Evolutionary conservation across 164 flowering plant genomes (phyloP), one percentile per base, ranked within the genome.

Genomic region (Vitis amurensis): DNA sequence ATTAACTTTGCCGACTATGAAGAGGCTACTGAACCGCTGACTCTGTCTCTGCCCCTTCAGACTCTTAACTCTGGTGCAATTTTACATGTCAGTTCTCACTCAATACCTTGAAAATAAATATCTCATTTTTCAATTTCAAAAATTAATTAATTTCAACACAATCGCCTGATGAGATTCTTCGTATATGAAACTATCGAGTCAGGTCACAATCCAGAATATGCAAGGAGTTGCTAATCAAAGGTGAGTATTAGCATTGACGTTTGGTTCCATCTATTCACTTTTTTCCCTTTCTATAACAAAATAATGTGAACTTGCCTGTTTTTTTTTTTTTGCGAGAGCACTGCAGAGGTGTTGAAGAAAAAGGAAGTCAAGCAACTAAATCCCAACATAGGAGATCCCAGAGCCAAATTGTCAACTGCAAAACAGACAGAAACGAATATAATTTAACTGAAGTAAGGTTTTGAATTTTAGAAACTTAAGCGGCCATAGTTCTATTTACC

Each of bases 1-100:
- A 48, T 95, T 65, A 89, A 95, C 79, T 83, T 95, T 61, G 89
- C 96, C 55, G 89, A 90, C 72, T 90, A 83, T 81, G 85, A 72
- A 3, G 93, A 81, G 64, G 88, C 92, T 65, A 73, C 81, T 37
- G 77, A 83, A 65, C 92, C 93, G 58, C 56, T 71, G 47, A 79
- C 84, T 30, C 69, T 89, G 44, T 84, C 90, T 55, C 75, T 91
- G 31, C 97, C 98, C 29, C 87, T 92, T 12, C 81, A 84, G 69
- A 66, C 73, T 73, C 82, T 90, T 11, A 79, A 82, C 49, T 85
- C 89, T 29, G 84, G 84, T 9, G 84, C 90, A 67, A 63, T 88
- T 72, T 73, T 95, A 63, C 96, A 95, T 85, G 99, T 95, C 48
- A 80, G 92, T 66, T 29, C 63, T 70, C 71, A 61, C 64, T 73